phyloP scores from a whole-genome alignment of 192 early-diverging fungal genomes.

The Backusella psychrophila region DNA sequence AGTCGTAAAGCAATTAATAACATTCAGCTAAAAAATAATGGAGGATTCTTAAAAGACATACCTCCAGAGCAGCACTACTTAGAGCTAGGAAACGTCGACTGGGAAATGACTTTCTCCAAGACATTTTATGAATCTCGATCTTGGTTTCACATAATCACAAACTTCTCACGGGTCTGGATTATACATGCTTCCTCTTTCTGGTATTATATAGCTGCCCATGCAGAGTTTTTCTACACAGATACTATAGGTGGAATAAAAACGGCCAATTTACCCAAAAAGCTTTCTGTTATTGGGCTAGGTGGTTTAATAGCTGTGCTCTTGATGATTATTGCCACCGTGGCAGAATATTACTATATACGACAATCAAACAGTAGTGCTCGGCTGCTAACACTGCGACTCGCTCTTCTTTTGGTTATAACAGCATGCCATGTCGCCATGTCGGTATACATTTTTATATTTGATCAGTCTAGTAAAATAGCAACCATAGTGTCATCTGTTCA shows the following conservation, averaged over 20 bases:
- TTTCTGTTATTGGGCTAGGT: slow-evolving; percentile 56
- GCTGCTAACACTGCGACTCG: slow-evolving; percentile 38
- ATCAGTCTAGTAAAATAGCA: slow-evolving; percentile 35
- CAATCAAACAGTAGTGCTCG: slow-evolving; percentile 26
- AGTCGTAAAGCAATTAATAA: slow-evolving; percentile 48
- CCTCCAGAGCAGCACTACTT: slow-evolving; percentile 52
- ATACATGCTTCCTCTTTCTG: slow-evolving; percentile 66
- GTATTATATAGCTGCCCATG: slow-evolving; percentile 65
- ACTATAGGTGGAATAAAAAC: slow-evolving; percentile 13
- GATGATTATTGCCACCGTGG: slow-evolving; percentile 48
- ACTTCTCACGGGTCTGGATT: slow-evolving; percentile 72
- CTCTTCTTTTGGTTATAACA: slow-evolving; percentile 48
- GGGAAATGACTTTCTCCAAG: slow-evolving; percentile 59
- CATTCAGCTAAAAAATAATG: slow-evolving; percentile 45
- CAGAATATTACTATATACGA: slow-evolving; percentile 61
- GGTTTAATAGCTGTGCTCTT: slow-evolving; percentile 55
- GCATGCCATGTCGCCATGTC: slow-evolving; percentile 50
- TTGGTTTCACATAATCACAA: slow-evolving; percentile 64
- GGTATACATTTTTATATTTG: slow-evolving; percentile 28
- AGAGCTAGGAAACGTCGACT: slow-evolving; percentile 51
- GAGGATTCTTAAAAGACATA: slow-evolving; percentile 52
- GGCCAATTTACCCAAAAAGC: slow-evolving; percentile 12
- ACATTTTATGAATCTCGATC: slow-evolving; percentile 70
- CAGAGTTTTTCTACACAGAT: slow-evolving; percentile 49
- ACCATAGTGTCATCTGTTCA: slow-evolving; percentile 54